Percentiles rank a stretch among this genome's conserved stretches.
Conservation (phyloP, 768 basidiomycete species). For the Xerocomellus intermedius region DNA sequence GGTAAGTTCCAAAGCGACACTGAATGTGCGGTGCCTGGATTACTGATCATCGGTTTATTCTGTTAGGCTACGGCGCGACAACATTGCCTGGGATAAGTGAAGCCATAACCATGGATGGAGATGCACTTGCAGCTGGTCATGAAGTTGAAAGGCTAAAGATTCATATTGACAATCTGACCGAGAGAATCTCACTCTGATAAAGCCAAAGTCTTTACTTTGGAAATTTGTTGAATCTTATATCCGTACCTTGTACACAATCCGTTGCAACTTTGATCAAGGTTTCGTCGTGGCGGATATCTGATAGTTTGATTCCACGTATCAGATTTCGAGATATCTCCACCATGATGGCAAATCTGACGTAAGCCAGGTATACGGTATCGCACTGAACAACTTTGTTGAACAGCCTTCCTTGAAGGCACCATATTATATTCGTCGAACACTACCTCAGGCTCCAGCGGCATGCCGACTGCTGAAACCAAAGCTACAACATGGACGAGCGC, state of each 20-base stretch:
- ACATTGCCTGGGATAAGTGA: constrained; percentile 83
- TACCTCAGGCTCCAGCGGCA: neutral
- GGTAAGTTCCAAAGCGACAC: constrained; percentile 42
- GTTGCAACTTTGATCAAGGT: neutral
- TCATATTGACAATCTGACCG: constrained; percentile 51
- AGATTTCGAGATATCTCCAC: neutral
- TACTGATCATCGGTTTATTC: neutral
- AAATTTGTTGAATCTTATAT: neutral
- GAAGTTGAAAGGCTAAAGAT: constrained; percentile 61
- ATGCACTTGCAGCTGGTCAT: constrained; percentile 54
- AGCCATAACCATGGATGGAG: constrained; percentile 68
- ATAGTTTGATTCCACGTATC: neutral
- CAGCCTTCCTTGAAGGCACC: neutral
- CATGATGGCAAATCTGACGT: neutral
- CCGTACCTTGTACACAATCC: neutral
- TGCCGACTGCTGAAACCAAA: constrained; percentile 5
- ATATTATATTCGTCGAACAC: neutral
- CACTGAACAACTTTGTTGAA: too few species aligned
- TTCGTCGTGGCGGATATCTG: too few species aligned
- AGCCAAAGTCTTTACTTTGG: neutral
- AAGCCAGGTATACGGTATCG: too few species aligned
- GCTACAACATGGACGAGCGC: constrained; percentile 11
- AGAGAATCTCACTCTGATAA: constrained; percentile 25
- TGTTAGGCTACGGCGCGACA: constrained; percentile 78
- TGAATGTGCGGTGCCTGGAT: neutral